These are phyloP conservation scores for Dryadomyces quercivorus DNA, from an alignment of 2,329 filamentous ascomycete species.

Conservation along the genomic window DNA sequence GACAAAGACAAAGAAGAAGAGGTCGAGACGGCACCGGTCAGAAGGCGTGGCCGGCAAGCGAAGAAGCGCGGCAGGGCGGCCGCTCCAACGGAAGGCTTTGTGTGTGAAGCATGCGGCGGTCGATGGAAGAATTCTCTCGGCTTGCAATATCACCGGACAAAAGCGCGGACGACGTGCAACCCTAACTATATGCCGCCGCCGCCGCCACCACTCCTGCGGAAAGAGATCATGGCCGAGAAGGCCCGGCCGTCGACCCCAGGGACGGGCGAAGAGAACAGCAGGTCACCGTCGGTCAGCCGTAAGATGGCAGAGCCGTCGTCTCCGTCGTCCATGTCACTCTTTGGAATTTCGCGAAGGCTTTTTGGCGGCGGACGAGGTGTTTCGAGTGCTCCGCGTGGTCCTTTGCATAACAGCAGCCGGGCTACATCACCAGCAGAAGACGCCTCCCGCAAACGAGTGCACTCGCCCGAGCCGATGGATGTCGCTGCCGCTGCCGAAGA, in stretches of 20 bases:
- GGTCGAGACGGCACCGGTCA: background rate
- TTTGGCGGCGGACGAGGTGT: background rate
- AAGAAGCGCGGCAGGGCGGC: slow-evolving; percentile 3
- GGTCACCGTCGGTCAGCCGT: background rate
- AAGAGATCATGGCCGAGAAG: background rate
- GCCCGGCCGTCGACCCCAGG: no score
- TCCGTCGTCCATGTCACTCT: background rate
- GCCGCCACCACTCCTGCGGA: background rate
- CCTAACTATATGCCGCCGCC: slow-evolving; percentile 26
- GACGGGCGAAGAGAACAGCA: no score
- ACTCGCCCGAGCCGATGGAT: background rate
- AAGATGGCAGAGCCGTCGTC: background rate
- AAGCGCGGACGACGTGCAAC: slow-evolving; percentile 42
- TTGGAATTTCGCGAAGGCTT: background rate
- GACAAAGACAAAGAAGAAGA: background rate
- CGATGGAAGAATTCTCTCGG: slow-evolving; percentile 47
- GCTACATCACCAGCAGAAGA: background rate
- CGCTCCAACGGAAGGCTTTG: slow-evolving; percentile 18
- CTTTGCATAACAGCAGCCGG: background rate
- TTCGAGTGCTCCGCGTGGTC: background rate
- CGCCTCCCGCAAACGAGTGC: background rate
- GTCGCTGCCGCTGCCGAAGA: background rate
- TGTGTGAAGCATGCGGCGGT: slow-evolving; percentile 40
- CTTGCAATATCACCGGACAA: slow-evolving; percentile 45
- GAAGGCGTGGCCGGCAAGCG: background rate